Conservation (phyloP, 257 asterid genomes). For the Nicotiana paniculata region DNA sequence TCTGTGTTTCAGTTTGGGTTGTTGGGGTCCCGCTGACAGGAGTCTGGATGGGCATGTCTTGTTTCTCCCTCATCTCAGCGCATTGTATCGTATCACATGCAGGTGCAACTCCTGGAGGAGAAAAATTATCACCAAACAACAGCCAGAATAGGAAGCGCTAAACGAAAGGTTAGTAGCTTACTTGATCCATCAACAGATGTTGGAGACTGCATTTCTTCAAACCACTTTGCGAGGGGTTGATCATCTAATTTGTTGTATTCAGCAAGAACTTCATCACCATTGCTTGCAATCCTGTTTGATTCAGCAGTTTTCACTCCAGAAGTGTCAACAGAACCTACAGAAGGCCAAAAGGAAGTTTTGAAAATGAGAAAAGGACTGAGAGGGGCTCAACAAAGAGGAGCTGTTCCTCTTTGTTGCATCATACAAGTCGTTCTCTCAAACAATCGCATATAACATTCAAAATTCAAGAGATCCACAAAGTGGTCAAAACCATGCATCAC, state of each 20-base stretch:
- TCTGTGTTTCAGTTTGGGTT: slow-evolving; percentile 21
- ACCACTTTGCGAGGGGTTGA: slow-evolving; percentile 63
- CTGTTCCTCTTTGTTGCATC: not conserved
- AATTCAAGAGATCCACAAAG: not conserved
- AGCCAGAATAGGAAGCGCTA: not conserved
- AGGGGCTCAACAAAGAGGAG: not conserved
- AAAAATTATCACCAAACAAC: not conserved
- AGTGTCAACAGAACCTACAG: slow-evolving; percentile 30
- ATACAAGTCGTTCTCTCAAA: not conserved
- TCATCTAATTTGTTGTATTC: slow-evolving; percentile 38
- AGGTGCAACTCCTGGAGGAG: slow-evolving; percentile 30
- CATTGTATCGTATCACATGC: slow-evolving; percentile 20
- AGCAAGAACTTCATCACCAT: slow-evolving; percentile 12
- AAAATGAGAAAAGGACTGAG: slow-evolving; percentile 1
- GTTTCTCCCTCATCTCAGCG: slow-evolving; percentile 20
- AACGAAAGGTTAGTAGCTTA: slow-evolving; percentile 16
- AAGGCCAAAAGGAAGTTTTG: slow-evolving; percentile 10
- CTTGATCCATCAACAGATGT: slow-evolving; percentile 34
- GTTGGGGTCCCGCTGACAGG: not conserved
- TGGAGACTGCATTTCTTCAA: slow-evolving; percentile 41
- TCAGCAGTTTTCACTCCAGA: slow-evolving; percentile 16
- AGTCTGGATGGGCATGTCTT: slow-evolving; percentile 8
- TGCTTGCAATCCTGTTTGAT: slow-evolving; percentile 11
- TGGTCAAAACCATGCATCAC: not conserved
- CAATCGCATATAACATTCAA: not conserved